These are phyloP conservation scores for Xylaria sp. DNA, from an alignment of 2,329 filamentous ascomycete genomes.

Conservation along the genomic window DNA sequence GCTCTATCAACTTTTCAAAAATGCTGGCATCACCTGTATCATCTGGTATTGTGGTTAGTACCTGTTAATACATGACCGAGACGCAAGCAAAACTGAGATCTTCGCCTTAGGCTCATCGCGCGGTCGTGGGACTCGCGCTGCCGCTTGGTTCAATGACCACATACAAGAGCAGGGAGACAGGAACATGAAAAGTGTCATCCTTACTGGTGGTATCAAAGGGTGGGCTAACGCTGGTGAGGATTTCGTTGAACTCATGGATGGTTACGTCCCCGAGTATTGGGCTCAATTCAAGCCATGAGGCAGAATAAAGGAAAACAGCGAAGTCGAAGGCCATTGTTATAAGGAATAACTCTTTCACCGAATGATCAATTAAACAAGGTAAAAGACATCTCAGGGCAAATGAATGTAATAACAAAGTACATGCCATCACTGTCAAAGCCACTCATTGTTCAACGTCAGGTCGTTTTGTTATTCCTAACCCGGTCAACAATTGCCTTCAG, in stretches of 20 bases:
- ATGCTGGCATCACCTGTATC: constrained; percentile 54
- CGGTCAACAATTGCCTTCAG: background rate
- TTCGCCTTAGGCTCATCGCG: constrained; percentile 60
- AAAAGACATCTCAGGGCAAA: background rate
- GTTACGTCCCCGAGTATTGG: constrained; percentile 56
- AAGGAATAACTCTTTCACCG: background rate
- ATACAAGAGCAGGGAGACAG: constrained; percentile 55
- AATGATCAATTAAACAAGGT: background rate
- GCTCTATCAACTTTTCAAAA: constrained; percentile 57
- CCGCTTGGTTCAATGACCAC: constrained; percentile 66
- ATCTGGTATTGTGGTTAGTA: constrained; percentile 62
- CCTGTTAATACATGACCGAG: background rate
- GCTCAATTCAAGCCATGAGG: constrained; percentile 19
- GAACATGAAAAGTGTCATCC: constrained; percentile 60
- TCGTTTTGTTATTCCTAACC: background rate
- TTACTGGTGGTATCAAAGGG: constrained; percentile 65
- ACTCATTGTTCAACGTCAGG: background rate
- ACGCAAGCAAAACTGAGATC: constrained; percentile 7
- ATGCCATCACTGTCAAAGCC: background rate
- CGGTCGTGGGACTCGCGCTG: constrained; percentile 65
- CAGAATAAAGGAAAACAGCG: background rate
- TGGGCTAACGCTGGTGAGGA: constrained; percentile 62
- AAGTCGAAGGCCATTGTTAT: constrained; percentile 3
- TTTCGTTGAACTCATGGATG: constrained; percentile 61
- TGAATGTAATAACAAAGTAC: background rate